Evolutionary conservation across 441 rosid genomes (phyloP), one percentile per base, ranked within the genome.

Genomic region (Populus hybrid): DNA sequence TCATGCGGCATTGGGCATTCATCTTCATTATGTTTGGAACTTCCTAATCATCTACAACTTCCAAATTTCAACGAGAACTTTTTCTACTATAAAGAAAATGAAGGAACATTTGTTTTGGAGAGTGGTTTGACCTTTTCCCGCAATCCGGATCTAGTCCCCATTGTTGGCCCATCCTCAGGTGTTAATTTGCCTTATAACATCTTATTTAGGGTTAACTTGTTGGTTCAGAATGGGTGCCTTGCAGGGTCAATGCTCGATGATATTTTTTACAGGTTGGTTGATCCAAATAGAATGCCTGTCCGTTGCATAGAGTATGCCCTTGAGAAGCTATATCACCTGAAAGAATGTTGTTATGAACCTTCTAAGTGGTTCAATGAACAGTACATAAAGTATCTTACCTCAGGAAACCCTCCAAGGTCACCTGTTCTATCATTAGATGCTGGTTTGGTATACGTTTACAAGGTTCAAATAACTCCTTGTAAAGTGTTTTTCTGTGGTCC

Each of bases 331-430:
- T 80, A 18, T 72, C 71, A 86, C 59, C 56, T 84, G 35, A 86
- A 61, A 67, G 94, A 91, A 73, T 93, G 94, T 59, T 93, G 95
- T 74, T 90, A 91, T 81, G 87, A 88, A 20, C 95, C 97, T 68
- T 77, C 83, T 42, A 72, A 11, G 76, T 91, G 94, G 94, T 88
- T 93, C 24, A 65, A 18, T 11, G 82, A 91, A 38, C 88, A 87
- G 81, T 85, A 87, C 68, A 29, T 0, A 28, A 81, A 77, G 11
- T 84, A 80, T 77, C 8, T 7, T 14, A 10, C 42, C 0, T 79
- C 83, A 8, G 35, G 74, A 70, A 79, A 38, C 56, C 79, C 38
- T 78, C 86, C 85, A 12, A 73, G 40, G 64, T 78, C 89, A 29
- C 88, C 91, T 26, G 40, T 68, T 28, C 82, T 86, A 74, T 64